phyloP scores from a whole-genome alignment of 1,284 basidiomycete genomes.

The Trichosporon ovoides region DNA sequence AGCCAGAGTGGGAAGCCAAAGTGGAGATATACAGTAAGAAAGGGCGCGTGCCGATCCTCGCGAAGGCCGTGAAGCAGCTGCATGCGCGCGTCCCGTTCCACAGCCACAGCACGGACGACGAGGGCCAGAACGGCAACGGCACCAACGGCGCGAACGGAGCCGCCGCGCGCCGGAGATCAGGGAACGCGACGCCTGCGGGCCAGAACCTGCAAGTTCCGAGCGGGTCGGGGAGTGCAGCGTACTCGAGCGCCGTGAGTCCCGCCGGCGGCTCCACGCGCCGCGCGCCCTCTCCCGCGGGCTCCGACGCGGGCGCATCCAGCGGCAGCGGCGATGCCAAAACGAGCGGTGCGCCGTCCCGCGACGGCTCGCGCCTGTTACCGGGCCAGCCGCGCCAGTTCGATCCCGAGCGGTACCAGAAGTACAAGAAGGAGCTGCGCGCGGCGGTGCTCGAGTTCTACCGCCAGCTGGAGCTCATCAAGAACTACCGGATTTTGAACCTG shows the following conservation, averaged over 20 bases:
- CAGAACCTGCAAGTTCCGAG: neutral
- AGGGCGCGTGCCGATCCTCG: conserved; percentile 13
- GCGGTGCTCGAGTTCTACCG: conserved; percentile 83
- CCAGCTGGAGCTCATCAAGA: conserved; percentile 69
- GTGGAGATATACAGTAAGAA: conserved; percentile 21
- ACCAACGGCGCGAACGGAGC: no score
- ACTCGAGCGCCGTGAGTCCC: neutral
- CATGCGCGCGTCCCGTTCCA: conserved; percentile 25
- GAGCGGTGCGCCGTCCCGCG: neutral
- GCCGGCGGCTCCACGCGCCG: no score
- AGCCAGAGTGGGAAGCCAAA: conserved; percentile 42
- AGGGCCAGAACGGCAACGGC: neutral
- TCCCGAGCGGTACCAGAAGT: conserved; percentile 73
- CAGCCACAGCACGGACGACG: neutral
- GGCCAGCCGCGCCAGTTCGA: conserved; percentile 48
- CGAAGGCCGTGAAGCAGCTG: conserved; percentile 17
- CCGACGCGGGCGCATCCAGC: neutral
- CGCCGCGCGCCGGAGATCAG: neutral
- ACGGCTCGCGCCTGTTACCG: neutral
- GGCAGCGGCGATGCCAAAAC: neutral
- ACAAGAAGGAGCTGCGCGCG: conserved; percentile 73
- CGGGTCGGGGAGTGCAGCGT: neutral
- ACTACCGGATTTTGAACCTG: conserved; percentile 79
- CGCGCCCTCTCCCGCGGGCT: neutral
- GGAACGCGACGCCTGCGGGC: neutral